Evolutionary conservation across 1,284 basidiomycete species (phyloP), one percentile per base, ranked within the genome.

Genomic region (Pseudomicrostroma phylloplanum): DNA sequence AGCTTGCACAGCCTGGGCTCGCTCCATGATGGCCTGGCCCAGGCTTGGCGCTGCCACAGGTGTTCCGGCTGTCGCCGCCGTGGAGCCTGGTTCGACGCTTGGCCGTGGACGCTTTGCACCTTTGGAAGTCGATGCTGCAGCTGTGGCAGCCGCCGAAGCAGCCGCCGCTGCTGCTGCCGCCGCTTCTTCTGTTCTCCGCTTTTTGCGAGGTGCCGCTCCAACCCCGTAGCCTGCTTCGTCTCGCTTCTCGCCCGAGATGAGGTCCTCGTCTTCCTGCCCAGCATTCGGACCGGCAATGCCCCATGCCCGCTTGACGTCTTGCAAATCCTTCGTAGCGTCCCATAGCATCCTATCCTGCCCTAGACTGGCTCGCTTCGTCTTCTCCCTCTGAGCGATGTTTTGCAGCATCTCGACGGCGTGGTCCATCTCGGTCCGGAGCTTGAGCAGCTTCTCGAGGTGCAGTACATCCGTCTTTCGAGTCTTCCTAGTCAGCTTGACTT

Each of bases 401-500:
- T 68, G 60, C 48, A 71, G 62, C 41, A 78, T 41, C 9, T 62
- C 55, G 1, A 70, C 66, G 8, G 75, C 75, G 23, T 71, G 71
- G 46, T 72, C 67, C 46, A 78, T 63, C 64, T 78, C 76, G 39
- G 67, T 59, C n/a, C 68, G 68, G 8, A 78, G 69, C n/a, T 72
- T 68, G 19, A 78, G 63, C 56, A 78, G 71, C 64, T 75, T 77
- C 56, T 78, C 75, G 59, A 78, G 68, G 59, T 78, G 75, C 11
- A 74, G 69, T 2, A 67, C 71, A 64, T 78, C 76, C 9, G 76
- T 76, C 67, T 78, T 78, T 25, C 93, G 87, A 0, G 94, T 98
- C 82, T 98, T 97, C 64, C 94, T 88, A 25, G 92, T 86, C 13
- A 90, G 88, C 79, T 97, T 97, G 79, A 90, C 89, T 77, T 98